These are phyloP conservation scores for Neofusicoccum cordaticola DNA, from an alignment of 2,329 filamentous ascomycete species.

Conservation along the genomic window DNA sequence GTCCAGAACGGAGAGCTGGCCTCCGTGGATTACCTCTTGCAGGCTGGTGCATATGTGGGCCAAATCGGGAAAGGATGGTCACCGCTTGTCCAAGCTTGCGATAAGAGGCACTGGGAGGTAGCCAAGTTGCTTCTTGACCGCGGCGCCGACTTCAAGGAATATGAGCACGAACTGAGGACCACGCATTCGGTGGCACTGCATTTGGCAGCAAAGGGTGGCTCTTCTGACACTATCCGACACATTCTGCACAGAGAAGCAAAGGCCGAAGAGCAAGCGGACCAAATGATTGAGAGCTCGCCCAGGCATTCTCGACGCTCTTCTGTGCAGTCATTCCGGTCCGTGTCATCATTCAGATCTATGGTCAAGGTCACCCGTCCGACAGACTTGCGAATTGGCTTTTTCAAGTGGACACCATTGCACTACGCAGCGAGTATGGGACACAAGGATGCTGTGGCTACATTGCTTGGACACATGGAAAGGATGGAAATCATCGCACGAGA, in stretches of 20 bases:
- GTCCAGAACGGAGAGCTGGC: neutral
- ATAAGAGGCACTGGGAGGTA: neutral
- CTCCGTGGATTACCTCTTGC: neutral
- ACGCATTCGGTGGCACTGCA: neutral
- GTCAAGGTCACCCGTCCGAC: neutral
- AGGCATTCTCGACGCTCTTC: neutral
- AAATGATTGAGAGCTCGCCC: neutral
- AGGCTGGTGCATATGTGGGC: neutral
- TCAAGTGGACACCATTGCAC: constrained; percentile 1
- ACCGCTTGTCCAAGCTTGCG: neutral
- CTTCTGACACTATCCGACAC: neutral
- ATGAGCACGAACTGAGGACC: neutral
- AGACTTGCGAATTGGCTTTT: neutral
- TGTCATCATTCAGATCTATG: neutral
- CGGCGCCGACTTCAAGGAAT: neutral
- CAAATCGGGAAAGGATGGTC: neutral
- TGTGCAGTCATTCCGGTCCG: neutral
- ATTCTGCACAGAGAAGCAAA: neutral
- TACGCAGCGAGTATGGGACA: neutral
- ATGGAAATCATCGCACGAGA: constrained; percentile 6
- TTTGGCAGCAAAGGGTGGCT: neutral
- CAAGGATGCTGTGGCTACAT: neutral
- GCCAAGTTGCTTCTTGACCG: neutral
- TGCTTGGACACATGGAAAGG: neutral
- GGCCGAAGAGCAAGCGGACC: neutral